Evolutionary conservation across 164 flowering plant genomes (phyloP).

Genomic region (Kingdonia uniflora): DNA sequence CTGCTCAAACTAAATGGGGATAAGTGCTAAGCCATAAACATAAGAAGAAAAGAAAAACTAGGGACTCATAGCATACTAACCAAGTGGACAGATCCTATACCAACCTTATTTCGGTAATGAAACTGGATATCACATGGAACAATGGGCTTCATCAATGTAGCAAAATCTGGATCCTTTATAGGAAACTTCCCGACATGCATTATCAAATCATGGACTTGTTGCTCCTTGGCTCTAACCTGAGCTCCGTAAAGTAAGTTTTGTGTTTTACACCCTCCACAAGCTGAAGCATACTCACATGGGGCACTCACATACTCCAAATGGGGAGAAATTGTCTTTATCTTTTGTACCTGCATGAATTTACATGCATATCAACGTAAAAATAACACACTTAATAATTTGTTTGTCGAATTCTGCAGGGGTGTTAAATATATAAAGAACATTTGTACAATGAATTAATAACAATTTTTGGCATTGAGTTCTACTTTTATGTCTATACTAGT

Average conservation of each 20-base stretch:
- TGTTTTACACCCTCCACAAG: conserved; percentile 95
- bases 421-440: too few species aligned
- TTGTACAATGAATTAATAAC: too few species aligned
- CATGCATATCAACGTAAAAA: too few species aligned
- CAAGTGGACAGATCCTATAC: conserved; percentile 2
- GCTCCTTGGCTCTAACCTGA: conserved; percentile 77
- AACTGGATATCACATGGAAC: conserved; percentile 85
- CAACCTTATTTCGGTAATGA: conserved; percentile 90
- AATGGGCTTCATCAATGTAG: conserved; percentile 63
- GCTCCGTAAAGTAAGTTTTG: conserved; percentile 81
- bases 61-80: too few species aligned
- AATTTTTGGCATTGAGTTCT: too few species aligned
- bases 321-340: conserved; percentile 62
- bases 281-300: conserved; percentile 82
- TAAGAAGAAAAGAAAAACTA: neutral
- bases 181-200: conserved; percentile 74
- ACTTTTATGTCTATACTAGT: too few species aligned
- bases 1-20: neutral
- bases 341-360: conserved; percentile 56
- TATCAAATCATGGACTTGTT: conserved; percentile 73
- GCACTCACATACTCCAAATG: conserved; percentile 69
- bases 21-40: neutral
- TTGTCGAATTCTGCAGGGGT: too few species aligned
- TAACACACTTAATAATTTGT: too few species aligned
- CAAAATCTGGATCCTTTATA: conserved; percentile 30